Evolutionary conservation across 169 alveolate genomes (phyloP).

Genomic region (Plasmodium inui): DNA sequence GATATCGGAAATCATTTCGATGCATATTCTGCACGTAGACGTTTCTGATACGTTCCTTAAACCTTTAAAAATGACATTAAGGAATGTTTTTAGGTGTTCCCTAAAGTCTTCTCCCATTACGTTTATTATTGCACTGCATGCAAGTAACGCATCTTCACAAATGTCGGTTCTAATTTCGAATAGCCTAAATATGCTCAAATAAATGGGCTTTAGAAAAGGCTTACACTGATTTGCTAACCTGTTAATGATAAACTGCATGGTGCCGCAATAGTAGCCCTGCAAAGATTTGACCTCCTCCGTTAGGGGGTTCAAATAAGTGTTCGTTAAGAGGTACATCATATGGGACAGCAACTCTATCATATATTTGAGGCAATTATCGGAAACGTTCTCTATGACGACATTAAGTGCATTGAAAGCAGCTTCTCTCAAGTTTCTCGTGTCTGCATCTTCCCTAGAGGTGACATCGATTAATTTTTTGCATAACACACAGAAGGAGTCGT

Average conservation of each 20-base stretch:
- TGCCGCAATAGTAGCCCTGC: constrained; percentile 81
- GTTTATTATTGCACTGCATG: constrained; percentile 87
- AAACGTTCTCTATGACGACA: constrained; percentile 79
- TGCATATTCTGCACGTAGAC: constrained; percentile 81
- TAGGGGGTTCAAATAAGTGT: constrained; percentile 72
- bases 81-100: constrained; percentile 71
- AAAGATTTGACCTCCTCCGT: constrained; percentile 76
- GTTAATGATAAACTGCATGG: constrained; percentile 82
- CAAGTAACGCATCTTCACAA: constrained; percentile 89
- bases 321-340: constrained; percentile 73
- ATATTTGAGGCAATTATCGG: constrained; percentile 76
- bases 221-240: constrained; percentile 79
- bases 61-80: constrained; percentile 75
- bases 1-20: constrained; percentile 89
- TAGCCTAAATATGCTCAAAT: constrained; percentile 75
- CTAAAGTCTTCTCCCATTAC: constrained; percentile 78
- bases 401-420: constrained; percentile 83
- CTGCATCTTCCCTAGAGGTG: constrained; percentile 82
- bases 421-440: constrained; percentile 80
- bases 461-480: constrained; percentile 82
- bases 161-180: constrained; percentile 72
- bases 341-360: constrained; percentile 82
- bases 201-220: constrained; percentile 72
- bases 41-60: constrained; percentile 75
- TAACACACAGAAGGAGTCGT: constrained; percentile 79